These are phyloP conservation scores for Scheffersomyces lignosus DNA, from an alignment of 805 yeast genomes.

Conservation along the genomic window DNA sequence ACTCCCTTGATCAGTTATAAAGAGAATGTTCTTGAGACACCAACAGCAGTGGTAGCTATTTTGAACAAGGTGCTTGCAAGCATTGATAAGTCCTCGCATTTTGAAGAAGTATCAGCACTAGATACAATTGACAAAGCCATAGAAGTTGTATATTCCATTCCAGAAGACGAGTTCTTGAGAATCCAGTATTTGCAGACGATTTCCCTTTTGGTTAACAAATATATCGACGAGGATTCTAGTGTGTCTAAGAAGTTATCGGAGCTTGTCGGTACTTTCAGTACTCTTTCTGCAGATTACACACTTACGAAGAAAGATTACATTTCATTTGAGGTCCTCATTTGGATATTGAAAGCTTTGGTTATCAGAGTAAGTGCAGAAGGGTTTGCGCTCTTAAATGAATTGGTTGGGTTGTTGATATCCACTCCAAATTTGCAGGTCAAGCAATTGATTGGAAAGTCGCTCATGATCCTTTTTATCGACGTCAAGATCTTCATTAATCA, in stretches of 20 bases:
- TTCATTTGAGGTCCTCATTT: slow-evolving; percentile 55
- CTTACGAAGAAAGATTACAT: slow-evolving; percentile 2
- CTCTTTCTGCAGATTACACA: not conserved
- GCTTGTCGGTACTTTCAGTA: not conserved
- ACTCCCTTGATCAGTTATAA: slow-evolving; percentile 10
- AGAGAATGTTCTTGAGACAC: slow-evolving; percentile 18
- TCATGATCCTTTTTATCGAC: slow-evolving; percentile 69
- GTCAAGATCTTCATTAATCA: slow-evolving; percentile 57
- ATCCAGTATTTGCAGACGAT: slow-evolving; percentile 58
- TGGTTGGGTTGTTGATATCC: slow-evolving; percentile 24
- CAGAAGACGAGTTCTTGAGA: slow-evolving; percentile 33
- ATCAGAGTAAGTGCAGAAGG: slow-evolving; percentile 52
- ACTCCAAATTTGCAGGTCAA: slow-evolving; percentile 27
- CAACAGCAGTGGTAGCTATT: slow-evolving; percentile 35
- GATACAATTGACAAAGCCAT: slow-evolving; percentile 9
- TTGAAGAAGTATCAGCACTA: slow-evolving; percentile 10
- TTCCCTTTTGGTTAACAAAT: slow-evolving; percentile 54
- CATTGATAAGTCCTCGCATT: slow-evolving; percentile 43
- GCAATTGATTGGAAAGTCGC: slow-evolving; percentile 45
- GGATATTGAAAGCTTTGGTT: slow-evolving; percentile 73
- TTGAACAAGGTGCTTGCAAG: slow-evolving; percentile 49
- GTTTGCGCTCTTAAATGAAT: slow-evolving; percentile 15
- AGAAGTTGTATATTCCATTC: slow-evolving; percentile 6
- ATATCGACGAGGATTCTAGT: slow-evolving; percentile 9
- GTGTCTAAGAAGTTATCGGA: not conserved